These are phyloP conservation scores for Babesia bovis DNA, from an alignment of 169 alveolate genomes.

Conservation along the genomic window DNA sequence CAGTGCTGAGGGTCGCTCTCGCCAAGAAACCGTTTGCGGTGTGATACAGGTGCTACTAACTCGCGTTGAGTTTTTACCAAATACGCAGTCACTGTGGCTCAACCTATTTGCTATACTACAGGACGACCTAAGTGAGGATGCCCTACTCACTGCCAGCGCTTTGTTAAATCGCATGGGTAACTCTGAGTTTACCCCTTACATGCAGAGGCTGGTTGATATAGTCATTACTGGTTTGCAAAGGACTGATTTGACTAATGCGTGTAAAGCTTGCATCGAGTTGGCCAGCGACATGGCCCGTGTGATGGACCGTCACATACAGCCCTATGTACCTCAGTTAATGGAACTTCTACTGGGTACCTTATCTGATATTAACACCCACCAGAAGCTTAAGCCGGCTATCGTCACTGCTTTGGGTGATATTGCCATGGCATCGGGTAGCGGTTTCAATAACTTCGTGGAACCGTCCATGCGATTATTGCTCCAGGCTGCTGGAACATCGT, in stretches of 20 bases:
- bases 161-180: slow-evolving; percentile 73
- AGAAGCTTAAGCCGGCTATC: slow-evolving; percentile 84
- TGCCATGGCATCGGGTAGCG: slow-evolving; percentile 85
- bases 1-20: slow-evolving; percentile 61
- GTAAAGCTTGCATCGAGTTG: slow-evolving; percentile 81
- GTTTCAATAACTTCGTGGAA: slow-evolving; percentile 74
- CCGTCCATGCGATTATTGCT: slow-evolving; percentile 79
- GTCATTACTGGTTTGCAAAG: slow-evolving; percentile 49
- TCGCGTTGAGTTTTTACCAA: slow-evolving; percentile 65
- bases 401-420: slow-evolving; percentile 87
- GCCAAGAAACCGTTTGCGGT: slow-evolving; percentile 69
- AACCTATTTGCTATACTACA: slow-evolving; percentile 34
- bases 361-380: slow-evolving; percentile 79
- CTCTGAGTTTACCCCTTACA: slow-evolving; percentile 49
- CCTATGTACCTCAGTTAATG: slow-evolving; percentile 68
- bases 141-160: slow-evolving; percentile 81
- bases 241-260: slow-evolving; percentile 44
- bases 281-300: slow-evolving; percentile 82
- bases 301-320: slow-evolving; percentile 67
- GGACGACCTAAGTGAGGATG: slow-evolving; percentile 77
- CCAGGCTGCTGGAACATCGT: slow-evolving; percentile 85
- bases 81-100: slow-evolving; percentile 57
- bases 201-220: slow-evolving; percentile 62
- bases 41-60: slow-evolving; percentile 75
- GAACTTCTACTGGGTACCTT: slow-evolving; percentile 61